Percentiles rank a stretch among this genome's conserved stretches.
Evolutionary conservation across 2,329 filamentous ascomycete species (phyloP).

Genomic region (Cladosporium cucumerinum): DNA sequence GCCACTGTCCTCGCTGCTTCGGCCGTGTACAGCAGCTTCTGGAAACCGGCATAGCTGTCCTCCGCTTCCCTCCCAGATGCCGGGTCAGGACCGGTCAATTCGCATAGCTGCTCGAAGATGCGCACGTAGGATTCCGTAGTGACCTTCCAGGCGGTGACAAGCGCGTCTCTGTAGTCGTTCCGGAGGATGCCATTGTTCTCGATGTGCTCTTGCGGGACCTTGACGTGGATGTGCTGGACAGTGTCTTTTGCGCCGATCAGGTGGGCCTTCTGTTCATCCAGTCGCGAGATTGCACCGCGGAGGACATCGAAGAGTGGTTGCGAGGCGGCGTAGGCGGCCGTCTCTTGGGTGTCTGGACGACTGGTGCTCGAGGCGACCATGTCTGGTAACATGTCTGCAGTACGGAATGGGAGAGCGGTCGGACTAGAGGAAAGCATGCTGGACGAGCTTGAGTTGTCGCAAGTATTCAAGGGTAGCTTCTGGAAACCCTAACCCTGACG

Average conservation of each 20-base stretch:
- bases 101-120: slow-evolving; percentile 28
- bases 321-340: slow-evolving; percentile 30
- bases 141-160: slow-evolving; percentile 29
- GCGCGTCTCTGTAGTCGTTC: slow-evolving; percentile 26
- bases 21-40: slow-evolving; percentile 24
- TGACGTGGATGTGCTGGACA: slow-evolving; percentile 31
- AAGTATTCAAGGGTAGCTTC: not conserved
- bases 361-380: slow-evolving; percentile 7
- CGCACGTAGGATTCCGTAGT: slow-evolving; percentile 28
- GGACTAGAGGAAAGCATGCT: not conserved
- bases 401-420: not conserved
- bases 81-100: slow-evolving; percentile 27
- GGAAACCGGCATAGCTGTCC: slow-evolving; percentile 25
- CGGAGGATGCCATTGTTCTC: slow-evolving; percentile 19
- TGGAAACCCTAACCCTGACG: not conserved
- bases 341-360: slow-evolving; percentile 12
- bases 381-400: slow-evolving; percentile 9
- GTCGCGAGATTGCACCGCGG: slow-evolving; percentile 19
- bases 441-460: not conserved
- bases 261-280: slow-evolving; percentile 24
- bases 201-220: slow-evolving; percentile 23
- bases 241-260: slow-evolving; percentile 27
- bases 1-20: slow-evolving; percentile 21
- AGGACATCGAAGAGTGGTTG: slow-evolving; percentile 32
- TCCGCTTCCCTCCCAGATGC: slow-evolving; percentile 24